Conservation (phyloP, 1,284 basidiomycete species). For the Apiotrichum sp. region DNA sequence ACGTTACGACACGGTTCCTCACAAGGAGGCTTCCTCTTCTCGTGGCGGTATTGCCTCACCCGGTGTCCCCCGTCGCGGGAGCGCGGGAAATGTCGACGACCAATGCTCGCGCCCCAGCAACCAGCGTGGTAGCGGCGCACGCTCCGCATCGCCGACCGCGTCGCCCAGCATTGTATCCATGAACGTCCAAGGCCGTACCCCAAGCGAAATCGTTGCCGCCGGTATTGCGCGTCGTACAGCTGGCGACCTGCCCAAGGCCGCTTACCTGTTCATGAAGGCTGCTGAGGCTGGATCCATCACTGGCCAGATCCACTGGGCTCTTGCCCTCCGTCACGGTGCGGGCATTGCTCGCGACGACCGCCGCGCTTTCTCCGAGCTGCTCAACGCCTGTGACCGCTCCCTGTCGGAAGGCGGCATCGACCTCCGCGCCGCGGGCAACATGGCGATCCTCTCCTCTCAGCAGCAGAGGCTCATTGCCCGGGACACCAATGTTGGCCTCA, state of each 20-base stretch:
- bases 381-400: slow-evolving; percentile 37
- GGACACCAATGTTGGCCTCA: slow-evolving; percentile 40
- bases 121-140: not conserved
- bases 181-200: not conserved
- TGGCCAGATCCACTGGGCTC: slow-evolving; percentile 42
- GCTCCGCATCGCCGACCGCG: not conserved
- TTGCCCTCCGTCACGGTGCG: slow-evolving; percentile 42
- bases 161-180: not conserved
- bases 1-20: not conserved
- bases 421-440: slow-evolving; percentile 25
- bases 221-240: slow-evolving; percentile 35
- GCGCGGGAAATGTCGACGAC: not conserved
- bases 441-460: slow-evolving; percentile 23
- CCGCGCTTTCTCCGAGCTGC: slow-evolving; percentile 36
- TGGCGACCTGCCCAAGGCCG: slow-evolving; percentile 38
- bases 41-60: not conserved
- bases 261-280: slow-evolving; percentile 44
- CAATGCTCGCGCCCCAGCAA: not conserved
- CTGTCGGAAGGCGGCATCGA: slow-evolving; percentile 27
- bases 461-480: slow-evolving; percentile 9
- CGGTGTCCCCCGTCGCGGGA: not conserved
- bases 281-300: slow-evolving; percentile 40
- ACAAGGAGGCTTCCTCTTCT: not conserved
- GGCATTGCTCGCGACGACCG: slow-evolving; percentile 41
- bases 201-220: slow-evolving; percentile 22